Evolutionary conservation across 1,284 basidiomycete genomes (phyloP).

Genomic region (Microbotryum lychnidis-dioicae): DNA sequence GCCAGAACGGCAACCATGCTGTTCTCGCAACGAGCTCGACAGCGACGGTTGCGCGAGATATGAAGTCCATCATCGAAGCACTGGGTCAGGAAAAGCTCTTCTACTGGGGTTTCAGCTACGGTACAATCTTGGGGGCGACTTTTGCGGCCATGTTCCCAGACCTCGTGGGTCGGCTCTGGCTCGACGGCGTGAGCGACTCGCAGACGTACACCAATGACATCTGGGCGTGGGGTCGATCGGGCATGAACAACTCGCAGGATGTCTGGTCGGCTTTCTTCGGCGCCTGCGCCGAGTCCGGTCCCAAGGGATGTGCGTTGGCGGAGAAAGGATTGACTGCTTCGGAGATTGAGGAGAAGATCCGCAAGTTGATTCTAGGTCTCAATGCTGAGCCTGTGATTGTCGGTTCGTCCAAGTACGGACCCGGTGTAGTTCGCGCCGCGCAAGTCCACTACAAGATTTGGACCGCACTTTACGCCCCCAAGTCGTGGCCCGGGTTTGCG

Average conservation of each 20-base stretch:
- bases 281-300: slow-evolving; percentile 20
- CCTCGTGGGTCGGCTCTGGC: slow-evolving; percentile 27
- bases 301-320: slow-evolving; percentile 14
- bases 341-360: slow-evolving; percentile 1
- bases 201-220: slow-evolving; percentile 22
- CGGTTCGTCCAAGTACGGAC: slow-evolving; percentile 11
- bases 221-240: slow-evolving; percentile 23
- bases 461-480: slow-evolving; percentile 16
- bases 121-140: slow-evolving; percentile 35
- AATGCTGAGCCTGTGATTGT: slow-evolving; percentile 13
- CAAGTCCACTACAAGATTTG: slow-evolving; percentile 23
- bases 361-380: slow-evolving; percentile 10
- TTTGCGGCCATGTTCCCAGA: slow-evolving; percentile 37
- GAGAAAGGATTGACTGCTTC: slow-evolving; percentile 6
- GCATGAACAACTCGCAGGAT: slow-evolving; percentile 26
- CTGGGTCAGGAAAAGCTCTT: slow-evolving; percentile 32
- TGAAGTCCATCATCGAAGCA: slow-evolving; percentile 31
- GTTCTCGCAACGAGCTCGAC: slow-evolving; percentile 28
- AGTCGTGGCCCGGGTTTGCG: slow-evolving; percentile 11
- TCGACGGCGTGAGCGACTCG: slow-evolving; percentile 32
- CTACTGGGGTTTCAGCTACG: slow-evolving; percentile 35
- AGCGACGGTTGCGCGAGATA: slow-evolving; percentile 32
- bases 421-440: slow-evolving; percentile 17
- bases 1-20: slow-evolving; percentile 15
- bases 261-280: slow-evolving; percentile 25